Conservation (phyloP, 768 basidiomycete species). For the Leccinellum luteum region DNA sequence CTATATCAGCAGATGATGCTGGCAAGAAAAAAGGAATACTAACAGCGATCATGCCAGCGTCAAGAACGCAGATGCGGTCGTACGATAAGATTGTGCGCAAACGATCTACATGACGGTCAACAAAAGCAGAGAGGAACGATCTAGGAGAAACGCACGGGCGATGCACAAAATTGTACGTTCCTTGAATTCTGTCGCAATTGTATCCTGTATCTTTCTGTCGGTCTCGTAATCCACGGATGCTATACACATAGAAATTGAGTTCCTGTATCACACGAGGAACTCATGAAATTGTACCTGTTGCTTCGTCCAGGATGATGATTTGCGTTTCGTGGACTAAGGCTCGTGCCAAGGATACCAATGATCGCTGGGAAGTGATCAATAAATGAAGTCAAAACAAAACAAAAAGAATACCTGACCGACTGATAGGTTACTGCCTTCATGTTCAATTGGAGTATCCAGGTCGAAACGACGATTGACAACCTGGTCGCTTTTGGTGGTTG, state of each 20-base stretch:
- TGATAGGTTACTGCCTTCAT: constrained; percentile 82
- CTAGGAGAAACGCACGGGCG: constrained; percentile 55
- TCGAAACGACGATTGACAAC: constrained; percentile 60
- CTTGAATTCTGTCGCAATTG: constrained; percentile 79
- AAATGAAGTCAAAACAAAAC: not conserved
- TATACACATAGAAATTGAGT: constrained; percentile 15
- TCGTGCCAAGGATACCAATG: constrained; percentile 82
- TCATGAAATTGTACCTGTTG: constrained; percentile 51
- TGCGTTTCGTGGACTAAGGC: constrained; percentile 85
- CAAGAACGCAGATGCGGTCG: constrained; percentile 86
- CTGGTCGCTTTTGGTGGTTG: constrained; percentile 38
- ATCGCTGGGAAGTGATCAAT: constrained; percentile 55
- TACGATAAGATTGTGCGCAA: constrained; percentile 85
- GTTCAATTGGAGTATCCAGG: constrained; percentile 80
- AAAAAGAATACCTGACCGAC: constrained; percentile 45
- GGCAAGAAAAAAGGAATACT: constrained; percentile 23
- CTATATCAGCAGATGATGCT: not conserved
- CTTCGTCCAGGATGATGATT: constrained; percentile 88
- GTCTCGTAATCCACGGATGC: constrained; percentile 91
- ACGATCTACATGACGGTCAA: constrained; percentile 51
- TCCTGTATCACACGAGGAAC: not conserved
- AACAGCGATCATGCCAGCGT: constrained; percentile 72
- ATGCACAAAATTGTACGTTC: constrained; percentile 87
- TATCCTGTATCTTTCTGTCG: constrained; percentile 87
- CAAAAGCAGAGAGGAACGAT: not conserved